Evolutionary conservation across 176 grass and related monocot genomes (phyloP).

Genomic region (Zizania latifolia): DNA sequence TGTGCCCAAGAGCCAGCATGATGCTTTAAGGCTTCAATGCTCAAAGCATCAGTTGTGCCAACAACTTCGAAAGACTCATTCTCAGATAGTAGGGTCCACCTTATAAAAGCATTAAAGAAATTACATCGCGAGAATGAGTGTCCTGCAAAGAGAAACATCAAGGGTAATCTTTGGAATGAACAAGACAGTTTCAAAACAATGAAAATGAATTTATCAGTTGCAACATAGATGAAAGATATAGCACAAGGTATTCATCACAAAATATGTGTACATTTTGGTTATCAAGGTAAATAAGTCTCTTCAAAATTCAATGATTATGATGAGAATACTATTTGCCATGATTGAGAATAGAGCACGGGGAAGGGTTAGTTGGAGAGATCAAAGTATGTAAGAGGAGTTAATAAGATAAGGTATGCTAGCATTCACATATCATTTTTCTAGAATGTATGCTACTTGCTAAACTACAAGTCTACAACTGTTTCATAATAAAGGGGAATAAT

Average conservation of each 20-base stretch:
- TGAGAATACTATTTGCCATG: too few relatives aligned
- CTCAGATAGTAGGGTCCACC: slow-evolving; percentile 72
- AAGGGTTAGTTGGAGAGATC: not conserved
- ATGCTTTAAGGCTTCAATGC: slow-evolving; percentile 22
- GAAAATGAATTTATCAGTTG: not conserved
- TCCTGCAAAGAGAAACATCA: slow-evolving; percentile 53
- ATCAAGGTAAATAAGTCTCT: not conserved
- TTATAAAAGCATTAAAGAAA: slow-evolving; percentile 67
- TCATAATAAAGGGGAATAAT: not conserved
- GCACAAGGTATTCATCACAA: not conserved
- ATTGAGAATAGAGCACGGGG: not conserved
- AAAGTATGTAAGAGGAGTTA: not conserved
- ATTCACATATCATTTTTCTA: not conserved
- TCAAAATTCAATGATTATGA: not conserved
- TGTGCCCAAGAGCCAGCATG: slow-evolving; percentile 27
- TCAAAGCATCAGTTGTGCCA: slow-evolving; percentile 32
- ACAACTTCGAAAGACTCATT: slow-evolving; percentile 64
- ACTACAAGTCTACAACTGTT: not conserved
- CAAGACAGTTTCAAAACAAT: not conserved
- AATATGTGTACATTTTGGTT: not conserved
- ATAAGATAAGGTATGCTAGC: not conserved
- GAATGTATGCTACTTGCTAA: not conserved
- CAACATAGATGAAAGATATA: not conserved
- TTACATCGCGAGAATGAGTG: slow-evolving; percentile 55
- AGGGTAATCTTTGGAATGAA: slow-evolving; percentile 28